Percentiles rank a stretch among this genome's conserved stretches.
These are phyloP conservation scores for Neurospora sp. DNA, from an alignment of 495 filamentous ascomycete species.

Conservation along the genomic window DNA sequence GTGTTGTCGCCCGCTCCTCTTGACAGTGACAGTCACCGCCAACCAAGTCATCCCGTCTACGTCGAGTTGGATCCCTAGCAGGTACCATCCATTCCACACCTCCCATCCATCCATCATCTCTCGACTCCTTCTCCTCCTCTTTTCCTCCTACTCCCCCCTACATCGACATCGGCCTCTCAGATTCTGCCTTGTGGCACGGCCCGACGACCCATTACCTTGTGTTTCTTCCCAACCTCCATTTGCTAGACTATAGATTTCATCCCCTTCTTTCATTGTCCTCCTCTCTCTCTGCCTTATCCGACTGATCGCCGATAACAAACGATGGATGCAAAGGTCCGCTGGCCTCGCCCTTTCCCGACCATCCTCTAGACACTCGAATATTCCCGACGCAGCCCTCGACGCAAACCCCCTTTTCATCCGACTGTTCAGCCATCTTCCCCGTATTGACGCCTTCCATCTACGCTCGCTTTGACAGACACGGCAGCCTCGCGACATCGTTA, in stretches of 20 bases:
- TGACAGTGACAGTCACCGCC: constrained; percentile 17
- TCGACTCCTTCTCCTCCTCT: constrained; percentile 2
- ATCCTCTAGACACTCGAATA: background rate
- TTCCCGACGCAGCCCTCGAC: background rate
- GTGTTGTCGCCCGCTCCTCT: background rate
- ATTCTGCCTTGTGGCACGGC: background rate
- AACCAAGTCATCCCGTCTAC: constrained; percentile 16
- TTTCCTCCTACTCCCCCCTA: background rate
- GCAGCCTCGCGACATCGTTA: background rate
- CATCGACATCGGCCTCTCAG: background rate
- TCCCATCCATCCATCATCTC: constrained; percentile 1
- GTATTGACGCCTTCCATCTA: background rate
- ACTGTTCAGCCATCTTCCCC: background rate
- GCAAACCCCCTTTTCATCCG: background rate
- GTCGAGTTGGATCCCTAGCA: constrained; percentile 3
- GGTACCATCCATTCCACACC: background rate
- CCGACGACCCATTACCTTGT: background rate
- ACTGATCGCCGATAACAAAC: constrained; percentile 7
- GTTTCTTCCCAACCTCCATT: constrained; percentile 3
- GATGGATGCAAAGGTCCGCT: constrained; percentile 21
- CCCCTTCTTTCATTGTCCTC: background rate
- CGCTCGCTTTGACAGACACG: background rate
- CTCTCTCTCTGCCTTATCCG: background rate
- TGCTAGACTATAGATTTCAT: background rate
- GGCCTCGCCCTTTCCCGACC: constrained; percentile 3